Conservation (phyloP, 768 basidiomycete genomes). For the Russula lepida region DNA sequence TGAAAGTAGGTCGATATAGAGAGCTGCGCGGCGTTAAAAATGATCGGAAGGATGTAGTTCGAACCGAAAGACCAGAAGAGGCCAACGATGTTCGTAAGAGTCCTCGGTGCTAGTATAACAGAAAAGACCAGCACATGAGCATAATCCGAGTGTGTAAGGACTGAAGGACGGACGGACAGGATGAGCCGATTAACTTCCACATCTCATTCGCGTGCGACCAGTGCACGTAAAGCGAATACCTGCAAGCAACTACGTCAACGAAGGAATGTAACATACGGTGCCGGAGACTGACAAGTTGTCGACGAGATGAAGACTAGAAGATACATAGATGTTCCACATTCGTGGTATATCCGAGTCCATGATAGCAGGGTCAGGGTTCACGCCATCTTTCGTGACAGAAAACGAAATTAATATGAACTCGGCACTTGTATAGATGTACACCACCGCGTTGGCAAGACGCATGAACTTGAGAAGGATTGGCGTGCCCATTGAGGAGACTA, state of each 20-base stretch:
- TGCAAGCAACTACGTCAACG: background rate
- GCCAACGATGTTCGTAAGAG: background rate
- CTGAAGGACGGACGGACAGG: background rate
- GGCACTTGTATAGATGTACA: background rate
- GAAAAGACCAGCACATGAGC: background rate
- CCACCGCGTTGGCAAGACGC: background rate
- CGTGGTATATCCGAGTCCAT: background rate
- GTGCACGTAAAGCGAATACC: conserved; percentile 4
- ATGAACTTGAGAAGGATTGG: conserved; percentile 6
- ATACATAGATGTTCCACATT: background rate
- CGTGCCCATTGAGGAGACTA: background rate
- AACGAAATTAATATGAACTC: conserved; percentile 6
- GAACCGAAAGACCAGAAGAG: background rate
- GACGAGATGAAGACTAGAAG: conserved; percentile 6
- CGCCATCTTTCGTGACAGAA: background rate
- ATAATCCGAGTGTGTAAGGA: background rate
- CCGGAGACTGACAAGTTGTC: conserved; percentile 1
- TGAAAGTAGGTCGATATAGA: background rate
- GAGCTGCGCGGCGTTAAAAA: conserved; percentile 2
- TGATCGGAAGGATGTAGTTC: background rate
- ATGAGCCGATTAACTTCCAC: background rate
- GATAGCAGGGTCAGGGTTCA: background rate
- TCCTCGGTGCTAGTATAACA: background rate
- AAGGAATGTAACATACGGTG: too few relatives aligned
- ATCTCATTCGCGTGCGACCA: background rate